Conservation (phyloP, 768 basidiomycete genomes). For the Auriculariales sp. region DNA sequence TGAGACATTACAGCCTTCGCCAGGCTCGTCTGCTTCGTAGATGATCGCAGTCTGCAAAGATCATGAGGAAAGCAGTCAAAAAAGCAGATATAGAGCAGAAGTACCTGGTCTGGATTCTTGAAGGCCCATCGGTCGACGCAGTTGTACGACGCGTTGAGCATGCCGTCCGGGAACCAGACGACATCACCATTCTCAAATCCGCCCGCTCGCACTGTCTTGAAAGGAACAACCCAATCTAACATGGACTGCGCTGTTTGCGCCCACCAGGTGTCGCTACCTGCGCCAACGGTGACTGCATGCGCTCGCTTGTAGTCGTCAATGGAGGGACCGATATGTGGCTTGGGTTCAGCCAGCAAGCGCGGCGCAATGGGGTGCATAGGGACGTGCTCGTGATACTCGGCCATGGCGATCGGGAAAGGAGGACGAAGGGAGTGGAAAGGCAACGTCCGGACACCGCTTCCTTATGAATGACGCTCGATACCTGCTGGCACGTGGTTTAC, state of each 20-base stretch:
- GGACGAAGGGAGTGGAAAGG: conserved; percentile 1
- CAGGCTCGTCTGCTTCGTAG: conserved; percentile 95
- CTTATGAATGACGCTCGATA: too few species aligned
- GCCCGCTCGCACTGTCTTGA: conserved; percentile 75
- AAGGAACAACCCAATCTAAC: conserved; percentile 79
- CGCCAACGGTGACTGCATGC: conserved; percentile 61
- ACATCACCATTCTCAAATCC: conserved; percentile 77
- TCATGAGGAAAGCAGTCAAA: neutral
- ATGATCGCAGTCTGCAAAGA: conserved; percentile 75
- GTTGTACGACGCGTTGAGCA: conserved; percentile 87
- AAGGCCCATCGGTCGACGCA: conserved; percentile 96
- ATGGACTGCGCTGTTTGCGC: conserved; percentile 51
- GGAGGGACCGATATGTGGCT: conserved; percentile 68
- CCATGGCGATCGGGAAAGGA: conserved; percentile 7
- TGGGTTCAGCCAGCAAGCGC: conserved; percentile 45
- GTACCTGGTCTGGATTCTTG: conserved; percentile 67
- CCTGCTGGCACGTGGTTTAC: too few species aligned
- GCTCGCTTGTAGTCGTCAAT: conserved; percentile 54
- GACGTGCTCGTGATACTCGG: conserved; percentile 11
- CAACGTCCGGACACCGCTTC: too few species aligned
- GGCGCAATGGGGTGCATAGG: conserved; percentile 61
- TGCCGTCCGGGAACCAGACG: conserved; percentile 93
- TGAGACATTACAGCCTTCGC: conserved; percentile 56
- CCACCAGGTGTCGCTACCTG: conserved; percentile 80
- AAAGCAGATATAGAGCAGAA: conserved; percentile 1